Base-by-base conservation (phyloP, 805 yeast species). In the Metschnikowia bowlesiae region DNA sequence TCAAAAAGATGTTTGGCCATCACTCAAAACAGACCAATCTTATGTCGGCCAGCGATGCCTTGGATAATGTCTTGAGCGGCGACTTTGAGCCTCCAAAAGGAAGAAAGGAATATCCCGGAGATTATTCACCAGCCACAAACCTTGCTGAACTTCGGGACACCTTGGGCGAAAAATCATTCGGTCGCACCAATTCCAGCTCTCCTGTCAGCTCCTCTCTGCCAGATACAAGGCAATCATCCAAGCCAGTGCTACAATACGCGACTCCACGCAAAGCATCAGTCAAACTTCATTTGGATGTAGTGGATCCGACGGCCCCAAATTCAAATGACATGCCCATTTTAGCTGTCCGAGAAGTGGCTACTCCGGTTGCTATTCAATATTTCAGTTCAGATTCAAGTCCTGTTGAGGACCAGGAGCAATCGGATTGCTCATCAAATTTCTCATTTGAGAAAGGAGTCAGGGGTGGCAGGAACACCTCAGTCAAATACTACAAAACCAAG, bases 391-490 rank as follows among this genome's bases (percentile, higher is more conserved):
- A 18, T 14, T 34, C 39, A 4, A 44, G 46, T 13, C 46, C 33
- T 14, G 11, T 14, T 6, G 39, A 44, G 14, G 46, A 50, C 16
- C 51, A 51, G 52, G 48, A 42, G 11, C 52, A 49, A 36, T 57
- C 61, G 4, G 60, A 59, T 22, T 14, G 50, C 5, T 70, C 75
- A 1, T 71, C 75, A 1, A 75, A 69, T 48, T 82, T 80, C 54
- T 81, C 85, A 1, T 82, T 82, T 54, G 81, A 78, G 44, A 68
- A 70, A 39, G 74, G 71, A 14, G 66, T 63, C 22, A 49, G 60
- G 1, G 71, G 77, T n/a, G 81, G 80, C 3, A 67, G 85, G 52
- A 79, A 80, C 48, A 67, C 78, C 1, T 80, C 85, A 0, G 73
- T 77, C 22, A 75, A 78, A 51, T 81, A 80, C 60, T 81, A 82